Evolutionary conservation across 768 basidiomycete genomes (phyloP).

Genomic region (Boletellus emodensis): DNA sequence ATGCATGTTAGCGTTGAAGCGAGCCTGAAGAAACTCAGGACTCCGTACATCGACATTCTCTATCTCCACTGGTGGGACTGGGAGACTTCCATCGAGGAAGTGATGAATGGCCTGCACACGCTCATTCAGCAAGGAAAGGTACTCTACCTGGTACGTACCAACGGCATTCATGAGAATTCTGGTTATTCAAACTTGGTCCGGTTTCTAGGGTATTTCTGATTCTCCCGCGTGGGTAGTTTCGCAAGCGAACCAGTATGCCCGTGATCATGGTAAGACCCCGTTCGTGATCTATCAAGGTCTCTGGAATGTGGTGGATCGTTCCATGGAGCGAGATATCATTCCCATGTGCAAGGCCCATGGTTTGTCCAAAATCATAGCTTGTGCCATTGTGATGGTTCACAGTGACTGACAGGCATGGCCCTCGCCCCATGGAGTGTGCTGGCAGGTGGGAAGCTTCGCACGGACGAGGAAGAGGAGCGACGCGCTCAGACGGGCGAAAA

Average conservation of each 20-base stretch:
- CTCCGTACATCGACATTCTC: constrained; percentile 54
- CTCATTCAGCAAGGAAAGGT: constrained; percentile 44
- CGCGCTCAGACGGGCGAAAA: constrained; percentile 31
- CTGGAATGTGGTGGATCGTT: constrained; percentile 41
- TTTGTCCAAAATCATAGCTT: constrained; percentile 9
- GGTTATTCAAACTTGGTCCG: too few relatives aligned
- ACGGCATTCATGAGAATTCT: too few relatives aligned
- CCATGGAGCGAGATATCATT: constrained; percentile 53
- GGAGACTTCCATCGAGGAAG: constrained; percentile 40
- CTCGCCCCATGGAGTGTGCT: constrained; percentile 38
- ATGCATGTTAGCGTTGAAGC: constrained; percentile 30
- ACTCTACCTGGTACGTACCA: constrained; percentile 32
- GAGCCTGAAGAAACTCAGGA: constrained; percentile 48
- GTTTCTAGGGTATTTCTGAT: constrained; percentile 36
- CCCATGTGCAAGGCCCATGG: constrained; percentile 33
- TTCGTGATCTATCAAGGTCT: constrained; percentile 51
- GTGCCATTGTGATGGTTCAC: constrained; percentile 5
- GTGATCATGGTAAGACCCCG: constrained; percentile 44
- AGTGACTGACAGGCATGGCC: constrained; percentile 17
- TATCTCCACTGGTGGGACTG: constrained; percentile 54
- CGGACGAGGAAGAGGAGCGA: constrained; percentile 29
- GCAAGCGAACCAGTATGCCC: constrained; percentile 48
- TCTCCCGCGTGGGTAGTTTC: constrained; percentile 49
- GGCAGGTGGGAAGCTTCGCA: constrained; percentile 25
- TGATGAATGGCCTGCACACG: constrained; percentile 42